phyloP scores from a whole-genome alignment of 805 yeast species.

The Allodekkera sacchari region DNA sequence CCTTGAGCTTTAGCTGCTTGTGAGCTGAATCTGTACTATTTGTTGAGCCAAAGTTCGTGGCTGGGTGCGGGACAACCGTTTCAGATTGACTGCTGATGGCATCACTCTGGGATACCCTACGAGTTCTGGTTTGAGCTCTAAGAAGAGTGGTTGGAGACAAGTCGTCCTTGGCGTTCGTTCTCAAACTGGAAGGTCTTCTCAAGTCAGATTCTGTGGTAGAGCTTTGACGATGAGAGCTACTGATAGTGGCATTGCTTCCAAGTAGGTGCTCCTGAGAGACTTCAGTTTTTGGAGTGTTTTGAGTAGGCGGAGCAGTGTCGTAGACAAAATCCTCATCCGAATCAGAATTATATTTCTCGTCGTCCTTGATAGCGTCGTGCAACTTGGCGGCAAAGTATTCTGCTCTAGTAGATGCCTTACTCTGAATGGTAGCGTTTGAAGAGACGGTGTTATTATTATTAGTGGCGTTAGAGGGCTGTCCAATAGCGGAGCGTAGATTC shows the following conservation, averaged over 20 bases:
- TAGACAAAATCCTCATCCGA: slow-evolving; percentile 96
- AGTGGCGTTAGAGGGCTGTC: slow-evolving; percentile 4
- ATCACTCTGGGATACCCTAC: slow-evolving; percentile 13
- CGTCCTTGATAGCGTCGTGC: slow-evolving; percentile 91
- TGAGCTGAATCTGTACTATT: slow-evolving; percentile 5
- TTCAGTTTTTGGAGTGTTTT: too few relatives aligned
- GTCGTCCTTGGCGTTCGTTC: too few relatives aligned
- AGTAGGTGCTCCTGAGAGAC: too few relatives aligned
- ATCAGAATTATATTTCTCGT: slow-evolving; percentile 59
- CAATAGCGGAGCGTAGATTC: slow-evolving; percentile 2
- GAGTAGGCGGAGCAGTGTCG: slow-evolving; percentile 40
- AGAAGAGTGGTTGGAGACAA: too few relatives aligned
- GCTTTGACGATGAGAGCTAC: too few relatives aligned
- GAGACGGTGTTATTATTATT: slow-evolving; percentile 16
- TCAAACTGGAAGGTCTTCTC: too few relatives aligned
- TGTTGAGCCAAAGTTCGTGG: slow-evolving; percentile 11
- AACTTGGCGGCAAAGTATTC: slow-evolving; percentile 92
- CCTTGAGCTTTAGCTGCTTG: too few relatives aligned
- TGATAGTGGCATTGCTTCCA: too few relatives aligned
- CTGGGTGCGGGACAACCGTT: slow-evolving; percentile 8
- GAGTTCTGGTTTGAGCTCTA: too few relatives aligned
- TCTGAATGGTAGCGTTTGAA: slow-evolving; percentile 24
- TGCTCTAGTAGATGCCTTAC: slow-evolving; percentile 62
- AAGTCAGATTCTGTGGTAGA: too few relatives aligned
- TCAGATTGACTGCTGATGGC: slow-evolving; percentile 14